phyloP scores from a whole-genome alignment of 768 basidiomycete species.

The Suillus paluster region DNA sequence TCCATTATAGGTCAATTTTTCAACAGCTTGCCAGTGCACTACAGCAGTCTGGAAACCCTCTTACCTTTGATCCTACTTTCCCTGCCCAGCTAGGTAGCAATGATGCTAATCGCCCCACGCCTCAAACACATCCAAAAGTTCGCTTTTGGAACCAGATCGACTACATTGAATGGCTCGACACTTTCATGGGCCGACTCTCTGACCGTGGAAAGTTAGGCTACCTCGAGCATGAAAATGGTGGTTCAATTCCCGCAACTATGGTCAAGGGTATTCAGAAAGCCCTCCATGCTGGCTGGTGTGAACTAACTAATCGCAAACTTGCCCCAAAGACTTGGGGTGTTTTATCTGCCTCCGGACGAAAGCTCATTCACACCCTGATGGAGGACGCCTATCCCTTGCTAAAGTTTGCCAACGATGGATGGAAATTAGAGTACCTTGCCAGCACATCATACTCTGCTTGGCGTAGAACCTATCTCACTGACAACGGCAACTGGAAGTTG shows the following conservation, averaged over 20 bases:
- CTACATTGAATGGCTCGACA: constrained; percentile 4
- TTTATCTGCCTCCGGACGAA: background rate
- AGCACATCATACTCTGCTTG: background rate
- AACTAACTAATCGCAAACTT: background rate
- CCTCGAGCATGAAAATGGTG: constrained; percentile 5
- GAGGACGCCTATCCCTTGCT: background rate
- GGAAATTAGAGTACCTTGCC: background rate
- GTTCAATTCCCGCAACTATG: background rate
- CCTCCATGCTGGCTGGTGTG: background rate
- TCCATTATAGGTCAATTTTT: too few species aligned
- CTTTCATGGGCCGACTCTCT: background rate
- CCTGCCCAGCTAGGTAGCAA: too few species aligned
- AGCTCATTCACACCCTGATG: constrained; percentile 1
- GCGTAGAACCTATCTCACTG: background rate
- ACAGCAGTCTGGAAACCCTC: too few species aligned
- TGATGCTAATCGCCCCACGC: background rate
- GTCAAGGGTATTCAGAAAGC: background rate
- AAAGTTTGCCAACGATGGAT: background rate
- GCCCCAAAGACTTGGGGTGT: background rate
- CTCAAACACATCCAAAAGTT: constrained; percentile 3
- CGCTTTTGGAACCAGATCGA: constrained; percentile 7
- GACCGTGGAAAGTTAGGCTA: background rate
- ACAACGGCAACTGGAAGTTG: background rate
- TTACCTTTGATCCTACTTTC: too few species aligned
- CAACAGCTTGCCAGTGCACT: too few species aligned